Evolutionary conservation across 2,329 filamentous ascomycete species (phyloP).

Genomic region (Cordyceps cateniannulata): DNA sequence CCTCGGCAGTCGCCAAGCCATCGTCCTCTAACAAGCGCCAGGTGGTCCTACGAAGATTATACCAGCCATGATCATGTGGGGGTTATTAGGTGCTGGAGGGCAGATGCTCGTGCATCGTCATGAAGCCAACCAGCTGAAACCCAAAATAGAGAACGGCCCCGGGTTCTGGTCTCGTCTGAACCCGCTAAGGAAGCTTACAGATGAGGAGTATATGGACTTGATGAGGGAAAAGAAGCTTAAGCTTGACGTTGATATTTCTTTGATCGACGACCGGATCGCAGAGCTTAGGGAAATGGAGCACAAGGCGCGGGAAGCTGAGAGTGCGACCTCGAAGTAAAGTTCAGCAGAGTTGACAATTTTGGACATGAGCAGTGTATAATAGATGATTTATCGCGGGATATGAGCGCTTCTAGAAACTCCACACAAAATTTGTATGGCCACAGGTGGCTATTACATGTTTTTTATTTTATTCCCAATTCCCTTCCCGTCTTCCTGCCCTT

Average conservation of each 20-base stretch:
- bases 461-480: background rate
- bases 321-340: background rate
- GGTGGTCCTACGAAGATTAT: slow-evolving; percentile 48
- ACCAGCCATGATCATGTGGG: slow-evolving; percentile 44
- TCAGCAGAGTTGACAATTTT: background rate
- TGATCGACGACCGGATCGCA: slow-evolving; percentile 69
- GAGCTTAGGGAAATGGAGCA: slow-evolving; percentile 22
- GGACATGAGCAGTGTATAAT: background rate
- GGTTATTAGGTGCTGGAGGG: slow-evolving; percentile 33
- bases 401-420: background rate
- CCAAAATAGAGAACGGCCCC: slow-evolving; percentile 31
- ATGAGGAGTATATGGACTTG: slow-evolving; percentile 66
- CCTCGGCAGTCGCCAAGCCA: background rate
- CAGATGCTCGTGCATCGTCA: slow-evolving; percentile 31
- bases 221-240: slow-evolving; percentile 64
- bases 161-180: slow-evolving; percentile 59
- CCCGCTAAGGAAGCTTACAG: slow-evolving; percentile 62
- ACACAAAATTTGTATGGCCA: background rate
- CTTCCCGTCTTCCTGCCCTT: background rate
- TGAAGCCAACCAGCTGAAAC: slow-evolving; percentile 19
- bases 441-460: background rate
- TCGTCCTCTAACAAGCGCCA: slow-evolving; percentile 22
- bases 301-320: slow-evolving; percentile 1
- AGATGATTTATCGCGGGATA: background rate
- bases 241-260: slow-evolving; percentile 69